Conservation (phyloP, 1,284 basidiomycete genomes). For the Boletus nobilissimus region DNA sequence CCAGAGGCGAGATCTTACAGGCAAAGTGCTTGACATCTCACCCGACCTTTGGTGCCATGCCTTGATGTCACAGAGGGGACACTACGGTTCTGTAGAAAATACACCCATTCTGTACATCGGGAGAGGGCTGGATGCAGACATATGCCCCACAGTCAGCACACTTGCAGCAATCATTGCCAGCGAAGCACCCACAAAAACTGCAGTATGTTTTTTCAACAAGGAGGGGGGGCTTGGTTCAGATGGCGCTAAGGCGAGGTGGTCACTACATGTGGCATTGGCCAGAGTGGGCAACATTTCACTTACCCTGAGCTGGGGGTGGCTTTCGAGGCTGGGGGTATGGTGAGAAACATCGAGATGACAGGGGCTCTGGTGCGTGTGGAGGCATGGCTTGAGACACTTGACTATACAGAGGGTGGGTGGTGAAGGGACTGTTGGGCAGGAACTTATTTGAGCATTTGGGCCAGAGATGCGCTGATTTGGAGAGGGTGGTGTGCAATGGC, state of each 20-base stretch:
- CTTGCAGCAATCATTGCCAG: not conserved
- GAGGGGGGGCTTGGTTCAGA: not conserved
- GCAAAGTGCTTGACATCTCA: not conserved
- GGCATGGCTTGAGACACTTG: not conserved
- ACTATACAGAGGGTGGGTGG: not conserved
- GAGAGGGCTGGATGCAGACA: not conserved
- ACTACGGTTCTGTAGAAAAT: not conserved
- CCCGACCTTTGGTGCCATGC: not conserved
- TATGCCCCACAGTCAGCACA: not conserved
- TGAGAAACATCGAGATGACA: not conserved
- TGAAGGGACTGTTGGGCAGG: not conserved
- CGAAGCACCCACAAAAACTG: not conserved
- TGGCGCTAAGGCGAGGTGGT: not conserved
- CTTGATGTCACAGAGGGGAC: not conserved
- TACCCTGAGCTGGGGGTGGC: too few species aligned
- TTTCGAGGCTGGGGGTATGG: not conserved
- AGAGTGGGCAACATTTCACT: too few species aligned
- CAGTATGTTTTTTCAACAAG: not conserved
- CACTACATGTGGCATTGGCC: too few species aligned
- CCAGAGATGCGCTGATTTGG: not conserved
- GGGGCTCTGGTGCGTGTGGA: not conserved
- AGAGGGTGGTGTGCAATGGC: not conserved
- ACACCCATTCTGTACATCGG: not conserved
- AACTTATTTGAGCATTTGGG: not conserved
- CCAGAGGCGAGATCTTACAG: not conserved